Evolutionary conservation across 164 flowering plant genomes (phyloP), one percentile per base, ranked within the genome.

Genomic region (Vitis rupestris): DNA sequence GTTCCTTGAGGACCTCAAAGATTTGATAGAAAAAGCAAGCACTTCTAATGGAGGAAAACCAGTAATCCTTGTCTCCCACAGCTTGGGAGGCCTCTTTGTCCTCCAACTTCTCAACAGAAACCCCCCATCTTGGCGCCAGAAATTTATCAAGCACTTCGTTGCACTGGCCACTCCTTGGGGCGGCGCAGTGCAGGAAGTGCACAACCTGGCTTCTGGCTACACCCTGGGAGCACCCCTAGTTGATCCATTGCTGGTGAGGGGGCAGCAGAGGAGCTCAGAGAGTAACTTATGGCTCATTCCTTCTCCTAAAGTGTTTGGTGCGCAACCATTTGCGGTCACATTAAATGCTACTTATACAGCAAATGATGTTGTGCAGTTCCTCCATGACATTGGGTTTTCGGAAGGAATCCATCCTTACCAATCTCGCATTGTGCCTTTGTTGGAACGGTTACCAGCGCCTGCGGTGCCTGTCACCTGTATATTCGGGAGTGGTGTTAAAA

Each of bases 281-380:
- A 93, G 93, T 81, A 95, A 95, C 65, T 77, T 90, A n/a, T 95
- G 98, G 99, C 88, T 95, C 2, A 58, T 95, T 75, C 98, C 99
- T 1, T 76, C 80, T 49, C 92, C 94, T 2, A 76, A 66, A 55
- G 17, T 84, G 2, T 95, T 87, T 14, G 75, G 69, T 1, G 50
- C 3, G 44, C 44, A 49, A 19, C 81, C 85, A 0, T 79, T 91
- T 0, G 92, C 92, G n/a, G 72, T 86, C 13, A 79, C 90, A 1
- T 81, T 70, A n/a, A 76, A 78, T 15, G 44, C 55, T 4, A 70
- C 70, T 2, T 92, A 92, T 53, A 67, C 91, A 0, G 84, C 91
- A 0, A 3, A 48, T 1, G 86, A 89, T 23, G 86, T 90, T 4
- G 60, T 81, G 0, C 65, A 60, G 19, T 94, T 92, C 59, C 87